Base-by-base conservation (phyloP, 352 stramenopile genomes). In the Thalassiosira hispida region DNA sequence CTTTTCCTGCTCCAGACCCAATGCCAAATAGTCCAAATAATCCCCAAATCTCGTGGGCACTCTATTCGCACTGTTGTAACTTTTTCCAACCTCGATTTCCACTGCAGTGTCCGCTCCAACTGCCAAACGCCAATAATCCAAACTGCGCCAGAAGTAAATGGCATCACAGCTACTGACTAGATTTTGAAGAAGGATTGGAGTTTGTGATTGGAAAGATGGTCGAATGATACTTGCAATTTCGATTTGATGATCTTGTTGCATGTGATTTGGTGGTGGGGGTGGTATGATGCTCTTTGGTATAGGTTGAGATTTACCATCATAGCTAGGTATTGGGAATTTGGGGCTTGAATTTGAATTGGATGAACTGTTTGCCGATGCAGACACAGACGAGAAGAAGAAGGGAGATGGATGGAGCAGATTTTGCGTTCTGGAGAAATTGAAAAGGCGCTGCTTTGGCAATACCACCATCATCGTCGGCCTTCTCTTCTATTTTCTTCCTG, bases 11-110 rank as follows among this genome's bases (percentile, higher is more conserved):
- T 90, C 75, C 35, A 86, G 51, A 67, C 75, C 84, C 11, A 85
- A 46, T 57, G 60, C 31, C 53, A 90, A 69, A 74, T 90, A 93
- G 44, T 85, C 61, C 23, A 93, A 61, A 70, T 90, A 93, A 9
- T 81, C 80, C 56, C 57, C 73, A 71, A 91, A 86, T 5, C 62
- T 66, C 71, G 90, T 86, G 27, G 76, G 65, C 0, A 77, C 44
- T 69, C 66, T 60, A 38, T 83, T 57, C 12, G 25, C 62, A 20
- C 31, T 67, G 55, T 86, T 85, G 27, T 87, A 90, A 44, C 63
- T 73, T 72, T 77, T 73, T 18, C 85, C 85, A 23, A 91, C 76
- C 67, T 91, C 85, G 9, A 93, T 73, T 8, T 81, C 42, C 7
- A 74, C 74, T 14, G 76, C 61, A 23, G 52, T 77, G 12, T 87